phyloP scores from a whole-genome alignment of 371 early-diverging fungal genomes.

The Chytridium lagenaria region DNA sequence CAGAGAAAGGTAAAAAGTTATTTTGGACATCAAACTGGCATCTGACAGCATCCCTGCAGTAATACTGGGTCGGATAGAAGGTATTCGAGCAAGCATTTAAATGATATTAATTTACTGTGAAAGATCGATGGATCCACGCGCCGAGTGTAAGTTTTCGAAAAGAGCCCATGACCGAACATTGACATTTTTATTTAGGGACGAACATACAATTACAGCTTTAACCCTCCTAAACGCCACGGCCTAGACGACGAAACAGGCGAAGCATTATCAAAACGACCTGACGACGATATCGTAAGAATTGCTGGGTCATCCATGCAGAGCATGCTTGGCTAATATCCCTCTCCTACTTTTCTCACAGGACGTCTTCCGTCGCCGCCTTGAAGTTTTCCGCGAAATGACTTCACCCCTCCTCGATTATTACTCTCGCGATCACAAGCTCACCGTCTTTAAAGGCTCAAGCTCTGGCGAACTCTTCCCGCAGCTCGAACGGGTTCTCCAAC shows the following conservation, averaged over 20 bases:
- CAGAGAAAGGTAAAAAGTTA: conserved; percentile 63
- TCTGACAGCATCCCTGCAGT: conserved; percentile 48
- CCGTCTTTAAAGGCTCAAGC: conserved; percentile 74
- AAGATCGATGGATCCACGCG: conserved; percentile 89
- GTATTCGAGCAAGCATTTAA: conserved; percentile 46
- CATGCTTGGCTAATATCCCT: not conserved
- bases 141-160: conserved; percentile 56
- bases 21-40: not conserved
- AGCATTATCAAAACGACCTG: conserved; percentile 83
- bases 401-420: conserved; percentile 85
- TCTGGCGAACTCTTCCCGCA: conserved; percentile 88
- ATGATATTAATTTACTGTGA: conserved; percentile 16
- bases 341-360: conserved; percentile 55
- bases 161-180: too few species aligned
- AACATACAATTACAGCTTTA: conserved; percentile 91
- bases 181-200: conserved; percentile 71
- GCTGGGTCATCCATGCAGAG: not conserved
- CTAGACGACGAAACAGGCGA: conserved; percentile 95
- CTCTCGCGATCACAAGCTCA: conserved; percentile 62
- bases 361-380: conserved; percentile 78
- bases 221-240: conserved; percentile 86
- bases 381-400: conserved; percentile 76
- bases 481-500: conserved; percentile 4
- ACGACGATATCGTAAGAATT: conserved; percentile 79
- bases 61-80: conserved; percentile 88